Base-by-base conservation (phyloP, 1,139 yeast species). In the Hanseniaspora sp. region DNA sequence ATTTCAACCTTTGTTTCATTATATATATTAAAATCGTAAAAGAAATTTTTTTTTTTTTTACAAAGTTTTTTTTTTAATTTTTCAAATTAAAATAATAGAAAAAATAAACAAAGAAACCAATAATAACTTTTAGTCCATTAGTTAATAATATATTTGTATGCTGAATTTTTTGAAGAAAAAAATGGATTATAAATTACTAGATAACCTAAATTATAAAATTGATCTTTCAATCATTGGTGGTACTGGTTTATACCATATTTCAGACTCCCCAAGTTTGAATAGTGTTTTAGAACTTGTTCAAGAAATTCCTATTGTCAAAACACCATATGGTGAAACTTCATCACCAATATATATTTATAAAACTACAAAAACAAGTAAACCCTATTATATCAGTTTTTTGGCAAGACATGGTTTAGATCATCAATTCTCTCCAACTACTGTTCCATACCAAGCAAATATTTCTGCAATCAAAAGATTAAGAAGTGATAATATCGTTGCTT, bases 271-370 rank as follows among this genome's bases (percentile, higher is more conserved):
- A 11, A 44, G 34, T 5, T 29, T 54, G 9, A 43, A 41, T 9
- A 87, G 85, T 46, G 80, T 86, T 56, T 74, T 90, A 59, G 77
- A 82, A 48, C 95, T 96, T 2, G 94, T 88, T 53, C 96, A 96
- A 30, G 75, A 84, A 61, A 71, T 88, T 53, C 80, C 86, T 4
- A 79, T 86, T 7, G 70, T 87, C 55, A 77, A 83, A 18, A 92
- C 98, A 9, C 99, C 99, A 29, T 92, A 98, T 97, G 99, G 98
- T 7, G 77, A 76, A 62, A 96, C 99, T 28, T 88, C 97, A 6
- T 84, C 95, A 13, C 90, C 96, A 53, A 86, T 92, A 64, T 90
- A 96, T 54, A 82, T 92, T 59, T 83, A 95, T 33, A 80, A 76
- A 60, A 61, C 64, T 38, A 85, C 95, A 46, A 71, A 71, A 1